Evolutionary conservation across 768 basidiomycete genomes (phyloP).

Genomic region (Mycena indigotica): DNA sequence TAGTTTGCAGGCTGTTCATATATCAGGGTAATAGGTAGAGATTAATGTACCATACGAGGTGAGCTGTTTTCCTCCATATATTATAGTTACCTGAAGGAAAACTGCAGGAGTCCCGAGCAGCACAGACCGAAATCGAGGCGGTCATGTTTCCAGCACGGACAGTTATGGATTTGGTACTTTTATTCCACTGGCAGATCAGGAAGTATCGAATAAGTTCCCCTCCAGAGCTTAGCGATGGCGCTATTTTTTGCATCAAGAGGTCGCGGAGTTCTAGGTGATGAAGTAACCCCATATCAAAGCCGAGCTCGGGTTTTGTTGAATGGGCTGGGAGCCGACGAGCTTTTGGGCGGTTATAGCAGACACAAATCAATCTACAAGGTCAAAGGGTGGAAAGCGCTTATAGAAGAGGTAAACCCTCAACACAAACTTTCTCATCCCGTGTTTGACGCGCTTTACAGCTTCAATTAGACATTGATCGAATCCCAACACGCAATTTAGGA

Average conservation of each 20-base stretch:
- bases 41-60: slow-evolving; percentile 83
- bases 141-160: slow-evolving; percentile 80
- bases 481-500: slow-evolving; percentile 88
- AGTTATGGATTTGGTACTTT: slow-evolving; percentile 84
- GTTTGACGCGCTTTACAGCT: slow-evolving; percentile 49
- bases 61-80: neutral
- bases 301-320: slow-evolving; percentile 82
- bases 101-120: slow-evolving; percentile 70
- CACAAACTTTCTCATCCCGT: slow-evolving; percentile 1
- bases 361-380: slow-evolving; percentile 75
- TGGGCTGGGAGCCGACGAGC: slow-evolving; percentile 93
- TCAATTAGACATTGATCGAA: slow-evolving; percentile 84
- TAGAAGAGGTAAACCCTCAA: slow-evolving; percentile 66
- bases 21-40: slow-evolving; percentile 71
- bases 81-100: slow-evolving; percentile 10
- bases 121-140: slow-evolving; percentile 58
- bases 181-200: neutral
- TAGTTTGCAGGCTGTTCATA: slow-evolving; percentile 5
- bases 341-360: slow-evolving; percentile 91
- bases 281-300: slow-evolving; percentile 61
- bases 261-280: slow-evolving; percentile 55
- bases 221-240: slow-evolving; percentile 86
- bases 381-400: slow-evolving; percentile 73
- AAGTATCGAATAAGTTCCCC: neutral
- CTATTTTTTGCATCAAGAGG: slow-evolving; percentile 92